A percentile compares a stretch with the other conserved stretches of the same genome.
These are phyloP conservation scores for Rhododendron henanense DNA, from an alignment of 148 eudicot genomes.

Conservation along the genomic window DNA sequence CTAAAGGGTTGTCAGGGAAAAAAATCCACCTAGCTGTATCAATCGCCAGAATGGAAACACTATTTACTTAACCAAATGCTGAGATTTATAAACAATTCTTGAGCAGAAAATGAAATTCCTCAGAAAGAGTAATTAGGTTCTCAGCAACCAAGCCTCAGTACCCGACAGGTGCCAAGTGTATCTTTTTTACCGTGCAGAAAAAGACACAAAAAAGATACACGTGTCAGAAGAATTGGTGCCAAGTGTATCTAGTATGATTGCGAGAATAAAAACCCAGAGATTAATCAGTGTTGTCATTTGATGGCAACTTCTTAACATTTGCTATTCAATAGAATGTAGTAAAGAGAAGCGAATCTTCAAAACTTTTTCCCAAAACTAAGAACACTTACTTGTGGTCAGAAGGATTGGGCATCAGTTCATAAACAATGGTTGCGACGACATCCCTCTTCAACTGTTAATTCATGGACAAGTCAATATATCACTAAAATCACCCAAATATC, in stretches of 20 bases:
- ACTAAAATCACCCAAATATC: background rate
- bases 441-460: conserved; percentile 81
- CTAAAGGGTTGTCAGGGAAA: background rate
- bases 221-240: background rate
- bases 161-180: background rate
- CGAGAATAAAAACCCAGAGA: background rate
- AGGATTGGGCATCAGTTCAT: conserved; percentile 94
- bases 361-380: background rate
- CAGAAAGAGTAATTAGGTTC: background rate
- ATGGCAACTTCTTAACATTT: background rate
- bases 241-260: background rate
- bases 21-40: background rate
- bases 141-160: background rate
- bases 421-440: conserved; percentile 87
- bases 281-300: background rate
- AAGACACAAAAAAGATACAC: background rate
- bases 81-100: background rate
- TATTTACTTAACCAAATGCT: background rate
- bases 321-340: background rate
- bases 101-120: background rate
- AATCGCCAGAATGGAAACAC: background rate
- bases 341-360: background rate
- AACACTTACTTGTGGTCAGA: conserved; percentile 95
- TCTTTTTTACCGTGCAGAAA: background rate
- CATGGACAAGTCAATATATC: conserved; percentile 11